A percentile compares a stretch with the other conserved stretches of the same genome.
Conservation (phyloP, 1,284 basidiomycete species). For the Erythrobasidium hasegawianum region DNA sequence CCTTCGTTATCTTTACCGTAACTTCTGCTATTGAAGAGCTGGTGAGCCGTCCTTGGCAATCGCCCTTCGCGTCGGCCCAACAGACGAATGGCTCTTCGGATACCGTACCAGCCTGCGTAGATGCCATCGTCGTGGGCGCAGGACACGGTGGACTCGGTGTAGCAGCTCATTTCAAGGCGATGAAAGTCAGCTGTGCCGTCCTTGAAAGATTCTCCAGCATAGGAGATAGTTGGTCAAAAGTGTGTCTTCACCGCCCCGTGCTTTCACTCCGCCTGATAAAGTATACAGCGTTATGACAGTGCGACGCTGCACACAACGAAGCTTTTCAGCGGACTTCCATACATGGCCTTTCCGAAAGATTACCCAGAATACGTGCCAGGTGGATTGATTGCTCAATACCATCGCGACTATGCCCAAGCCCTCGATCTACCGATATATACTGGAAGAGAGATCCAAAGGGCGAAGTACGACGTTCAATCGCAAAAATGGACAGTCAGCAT, state of each 20-base stretch:
- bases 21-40: conserved; percentile 17
- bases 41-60: conserved; percentile 15
- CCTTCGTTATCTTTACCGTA: conserved; percentile 26
- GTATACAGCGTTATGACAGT: conserved; percentile 20
- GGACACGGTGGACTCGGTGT: conserved; percentile 18
- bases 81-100: not conserved
- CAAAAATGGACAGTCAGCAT: conserved; percentile 16
- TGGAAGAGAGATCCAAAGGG: conserved; percentile 3
- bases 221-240: conserved; percentile 22
- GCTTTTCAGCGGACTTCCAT: conserved; percentile 24
- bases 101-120: not conserved
- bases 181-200: conserved; percentile 13
- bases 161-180: conserved; percentile 19
- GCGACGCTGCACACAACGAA: conserved; percentile 22
- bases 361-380: conserved; percentile 23
- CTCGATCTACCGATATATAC: conserved; percentile 22
- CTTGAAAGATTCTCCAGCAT: conserved; percentile 11
- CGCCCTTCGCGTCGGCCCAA: not conserved
- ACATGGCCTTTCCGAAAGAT: conserved; percentile 18
- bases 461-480: conserved; percentile 8
- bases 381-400: conserved; percentile 17
- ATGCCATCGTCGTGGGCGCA: not conserved
- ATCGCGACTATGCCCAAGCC: conserved; percentile 12
- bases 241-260: not conserved
- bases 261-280: not conserved